Base-by-base conservation (phyloP, 805 yeast genomes). In the Ogataea wickerhamii region DNA sequence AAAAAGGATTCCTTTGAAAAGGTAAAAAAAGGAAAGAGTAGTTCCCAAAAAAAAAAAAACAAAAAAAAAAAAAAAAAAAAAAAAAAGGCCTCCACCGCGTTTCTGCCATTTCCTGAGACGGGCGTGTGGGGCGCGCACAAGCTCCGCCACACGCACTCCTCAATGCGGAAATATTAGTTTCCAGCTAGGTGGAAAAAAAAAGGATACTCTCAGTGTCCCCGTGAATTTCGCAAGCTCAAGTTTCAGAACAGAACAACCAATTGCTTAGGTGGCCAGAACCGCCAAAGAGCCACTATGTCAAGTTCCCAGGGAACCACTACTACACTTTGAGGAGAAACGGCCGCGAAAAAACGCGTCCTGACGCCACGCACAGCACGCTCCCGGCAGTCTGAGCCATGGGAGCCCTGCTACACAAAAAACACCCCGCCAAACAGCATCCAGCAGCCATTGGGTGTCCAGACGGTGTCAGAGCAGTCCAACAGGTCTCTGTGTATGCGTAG, bases 51-150 rank as follows among this genome's bases (percentile, higher is more conserved):
- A n/a, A n/a, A n/a, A n/a, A n/a, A n/a, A n/a, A n/a, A n/a, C n/a
- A n/a, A n/a, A n/a, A n/a, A n/a, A n/a, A n/a, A n/a, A n/a, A n/a
- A n/a, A n/a, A n/a, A n/a, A n/a, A n/a, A n/a, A n/a, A n/a, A n/a
- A n/a, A 12, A 20, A 22, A 26, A 26, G 17, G 24, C 43, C 24
- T 24, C 11, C 28, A 42, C 46, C 46, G 47, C 40, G 47, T 43
- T 10, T 43, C 47, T 43, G 47, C 30, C 47, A 43, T 24, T 14
- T 17, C 22, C n/a, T 14, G 4, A 7, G n/a, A 7, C 19, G 29
- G 13, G 28, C 18, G 39, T n/a, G 5, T 22, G 11, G 13, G 24
- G 18, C 11, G 4, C 16, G 18, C 38, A n/a, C 29, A 26, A 29
- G 26, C 29, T 25, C 39, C 19, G 17, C 13, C 32, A 13, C 32